Evolutionary conservation across 345 rosid species (phyloP), one percentile per base, ranked within the genome.

Genomic region (Ceriops tagal): DNA sequence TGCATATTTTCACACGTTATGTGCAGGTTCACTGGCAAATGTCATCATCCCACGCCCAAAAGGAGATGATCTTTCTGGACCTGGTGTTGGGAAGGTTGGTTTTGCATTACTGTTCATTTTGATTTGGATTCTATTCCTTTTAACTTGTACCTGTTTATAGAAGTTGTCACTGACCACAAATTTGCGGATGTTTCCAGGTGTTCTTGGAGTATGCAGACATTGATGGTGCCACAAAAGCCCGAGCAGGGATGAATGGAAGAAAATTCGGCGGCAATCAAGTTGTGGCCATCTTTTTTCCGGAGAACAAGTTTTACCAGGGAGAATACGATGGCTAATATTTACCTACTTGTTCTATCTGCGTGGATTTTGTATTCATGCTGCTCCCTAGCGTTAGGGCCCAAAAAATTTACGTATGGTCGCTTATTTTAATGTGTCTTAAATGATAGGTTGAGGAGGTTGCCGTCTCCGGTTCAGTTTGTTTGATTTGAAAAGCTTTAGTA

Each of bases 31-130:
- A 1, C 73, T 95, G 90, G 83, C 78, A 80, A 85, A 88, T 73
- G 87, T 90, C 35, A 88, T 83, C 58, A 92, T 95, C 63, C 99
- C 98, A 4, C 92, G 99, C 64, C 99, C 97, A 7, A 79, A 71
- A 51, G 83, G 85, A 13, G 78, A 60, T 53, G 90, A 88, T 20
- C 85, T 83, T 18, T 53, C 53, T 67, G 27, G 61, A 8, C 46
- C 76, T 2, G 79, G 79, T 62, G 72, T 76, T 55, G 79, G 79
- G 55, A 76, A 76, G 79, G 79, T 76, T 8, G 35, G 53, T 43
- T 30, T 32, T 19, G 9, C 31, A 24, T 55, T 4, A 5, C 30
- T 9, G 4, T 24, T 26, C 18, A 21, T 30, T 4, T 53, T 53
- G 8, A n/a, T 28, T 22, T 28, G n/a, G n/a, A 9, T 24, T 58